These are phyloP conservation scores for Porphyrellus sp. DNA, from an alignment of 1,284 basidiomycete species.

Conservation along the genomic window DNA sequence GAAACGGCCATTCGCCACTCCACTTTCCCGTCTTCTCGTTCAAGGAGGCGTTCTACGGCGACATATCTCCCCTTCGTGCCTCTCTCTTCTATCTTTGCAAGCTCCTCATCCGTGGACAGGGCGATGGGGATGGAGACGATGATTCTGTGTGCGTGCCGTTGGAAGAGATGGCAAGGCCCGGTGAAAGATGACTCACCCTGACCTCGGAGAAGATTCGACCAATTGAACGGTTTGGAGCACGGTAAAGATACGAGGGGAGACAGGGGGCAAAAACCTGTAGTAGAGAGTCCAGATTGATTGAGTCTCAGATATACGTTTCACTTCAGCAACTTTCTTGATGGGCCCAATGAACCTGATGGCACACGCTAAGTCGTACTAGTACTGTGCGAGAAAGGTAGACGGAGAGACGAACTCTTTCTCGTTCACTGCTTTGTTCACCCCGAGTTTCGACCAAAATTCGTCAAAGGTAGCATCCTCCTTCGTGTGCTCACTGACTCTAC, in stretches of 20 bases:
- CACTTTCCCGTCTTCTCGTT: slow-evolving; percentile 59
- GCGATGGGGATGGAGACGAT: slow-evolving; percentile 75
- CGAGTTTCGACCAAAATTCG: slow-evolving; percentile 66
- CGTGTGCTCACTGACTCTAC: slow-evolving; percentile 63
- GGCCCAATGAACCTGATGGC: slow-evolving; percentile 56
- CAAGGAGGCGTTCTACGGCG: slow-evolving; percentile 62
- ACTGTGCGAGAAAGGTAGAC: background rate
- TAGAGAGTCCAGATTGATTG: slow-evolving; percentile 68
- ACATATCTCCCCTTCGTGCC: slow-evolving; percentile 69
- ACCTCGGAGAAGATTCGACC: slow-evolving; percentile 45
- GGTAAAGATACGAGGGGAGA: slow-evolving; percentile 74
- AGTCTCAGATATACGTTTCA: slow-evolving; percentile 60
- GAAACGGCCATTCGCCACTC: slow-evolving; percentile 81
- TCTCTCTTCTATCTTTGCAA: slow-evolving; percentile 59
- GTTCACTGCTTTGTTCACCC: slow-evolving; percentile 60
- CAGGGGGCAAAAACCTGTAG: slow-evolving; percentile 66
- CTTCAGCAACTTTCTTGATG: slow-evolving; percentile 58
- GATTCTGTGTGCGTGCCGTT: slow-evolving; percentile 39
- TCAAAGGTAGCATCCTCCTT: slow-evolving; percentile 64
- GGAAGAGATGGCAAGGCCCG: background rate
- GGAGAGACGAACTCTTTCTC: slow-evolving; percentile 53
- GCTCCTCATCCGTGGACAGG: slow-evolving; percentile 52
- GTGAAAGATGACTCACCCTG: slow-evolving; percentile 44
- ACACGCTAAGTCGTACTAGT: slow-evolving; percentile 1
- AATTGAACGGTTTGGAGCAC: slow-evolving; percentile 62